Evolutionary conservation across 176 grass and related monocot genomes (phyloP), one percentile per base, ranked within the genome.

Genomic region (Paspalum vaginatum): DNA sequence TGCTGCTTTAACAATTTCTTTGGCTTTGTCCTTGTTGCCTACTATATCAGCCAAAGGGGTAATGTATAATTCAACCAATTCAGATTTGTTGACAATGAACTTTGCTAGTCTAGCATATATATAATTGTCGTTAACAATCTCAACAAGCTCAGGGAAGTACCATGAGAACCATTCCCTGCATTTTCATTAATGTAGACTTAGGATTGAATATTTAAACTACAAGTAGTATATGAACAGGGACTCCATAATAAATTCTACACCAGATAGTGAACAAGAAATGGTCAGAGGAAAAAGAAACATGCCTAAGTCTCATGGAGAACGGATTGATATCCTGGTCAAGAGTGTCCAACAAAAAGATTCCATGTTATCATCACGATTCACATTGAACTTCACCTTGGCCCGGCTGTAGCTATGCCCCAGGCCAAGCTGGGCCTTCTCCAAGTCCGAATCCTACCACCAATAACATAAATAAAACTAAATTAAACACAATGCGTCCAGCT

Each of bases 221-320:
- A 32, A 32, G 32, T 3, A 32, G 32, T 32, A 68, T 59, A 20
- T 1, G 1, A 9, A 9, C 18, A 16, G 7, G 50, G 4, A 52
- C 18, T 15, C 20, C 10, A n/a, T 18, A 8, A 5, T 40, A 50
- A 11, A 43, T 48, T 46, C 22, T 13, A 22, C 15, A 72, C 49
- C 11, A 16, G 15, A 53, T 2, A 45, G 16, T 50, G 44, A 72
- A 45, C 22, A 26, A 38, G 14, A 70, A 70, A 52, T 15, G 20
- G 13, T 5, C 0, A 38, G 7, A 59, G 12, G 64, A 40, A 22
- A 41, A 80, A 27, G 37, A 25, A 18, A 39, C 81, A 53, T 4
- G 93, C 94, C 94, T 97, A 65, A 97, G 86, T 89, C 91, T 97
- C 91, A 93, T 93, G 63, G 94, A 89, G 81, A 97, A 93, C 21